A percentile compares a stretch with the other conserved stretches of the same genome.
Evolutionary conservation across 2,329 filamentous ascomycete species (phyloP).

Genomic region (Neonectria faginata): DNA sequence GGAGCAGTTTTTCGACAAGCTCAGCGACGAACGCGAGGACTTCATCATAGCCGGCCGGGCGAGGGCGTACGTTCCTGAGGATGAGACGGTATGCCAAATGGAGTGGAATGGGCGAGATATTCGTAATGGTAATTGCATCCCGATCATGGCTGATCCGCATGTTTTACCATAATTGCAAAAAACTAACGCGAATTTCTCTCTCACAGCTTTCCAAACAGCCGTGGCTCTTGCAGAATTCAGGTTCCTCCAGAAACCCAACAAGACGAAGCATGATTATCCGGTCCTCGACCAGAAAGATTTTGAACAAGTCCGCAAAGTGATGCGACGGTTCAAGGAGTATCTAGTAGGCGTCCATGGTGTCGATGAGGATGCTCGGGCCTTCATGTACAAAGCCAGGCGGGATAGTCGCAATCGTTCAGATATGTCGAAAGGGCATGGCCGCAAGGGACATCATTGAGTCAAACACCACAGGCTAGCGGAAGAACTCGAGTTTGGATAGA

Average conservation of each 20-base stretch:
- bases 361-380: background rate
- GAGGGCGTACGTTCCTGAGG: constrained; percentile 14
- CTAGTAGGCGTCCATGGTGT: background rate
- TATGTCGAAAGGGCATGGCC: background rate
- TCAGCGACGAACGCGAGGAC: constrained; percentile 15
- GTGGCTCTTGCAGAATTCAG: constrained; percentile 21
- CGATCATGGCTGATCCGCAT: background rate
- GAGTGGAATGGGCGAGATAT: constrained; percentile 22
- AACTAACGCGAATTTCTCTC: background rate
- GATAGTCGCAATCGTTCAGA: background rate
- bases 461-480: background rate
- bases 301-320: constrained; percentile 8
- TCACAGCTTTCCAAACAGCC: constrained; percentile 23
- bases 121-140: constrained; percentile 4
- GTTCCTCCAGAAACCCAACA: constrained; percentile 12
- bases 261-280: background rate
- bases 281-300: constrained; percentile 14
- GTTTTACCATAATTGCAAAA: background rate
- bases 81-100: constrained; percentile 7
- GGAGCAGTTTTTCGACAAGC: constrained; percentile 31
- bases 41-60: constrained; percentile 15
- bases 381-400: background rate
- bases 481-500: background rate
- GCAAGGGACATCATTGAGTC: too few relatives aligned
- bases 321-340: constrained; percentile 11